phyloP scores from a whole-genome alignment of 805 yeast genomes.

The Candida pseudofarinosa region DNA sequence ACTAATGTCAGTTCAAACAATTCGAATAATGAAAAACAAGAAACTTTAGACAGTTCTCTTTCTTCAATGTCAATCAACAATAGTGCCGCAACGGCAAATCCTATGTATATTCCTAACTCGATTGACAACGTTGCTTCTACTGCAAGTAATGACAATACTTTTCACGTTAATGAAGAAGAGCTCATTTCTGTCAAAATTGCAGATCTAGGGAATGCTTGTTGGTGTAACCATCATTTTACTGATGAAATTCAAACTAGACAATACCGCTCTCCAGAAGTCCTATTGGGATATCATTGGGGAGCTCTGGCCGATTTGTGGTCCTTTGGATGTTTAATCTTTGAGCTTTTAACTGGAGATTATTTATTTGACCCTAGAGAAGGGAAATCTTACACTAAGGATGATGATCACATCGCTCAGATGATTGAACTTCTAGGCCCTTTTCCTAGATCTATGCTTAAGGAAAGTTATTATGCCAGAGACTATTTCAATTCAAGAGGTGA shows the following conservation, averaged over 20 bases:
- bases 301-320: constrained; percentile 95
- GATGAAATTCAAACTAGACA: constrained; percentile 69
- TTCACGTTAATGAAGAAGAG: constrained; percentile 40
- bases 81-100: constrained; percentile 10
- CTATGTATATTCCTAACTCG: constrained; percentile 15
- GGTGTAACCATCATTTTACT: constrained; percentile 59
- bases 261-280: constrained; percentile 61
- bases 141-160: constrained; percentile 11
- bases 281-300: constrained; percentile 84
- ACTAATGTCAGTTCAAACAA: constrained; percentile 8
- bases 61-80: constrained; percentile 41
- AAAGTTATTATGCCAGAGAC: constrained; percentile 58
- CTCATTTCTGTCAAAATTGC: constrained; percentile 65
- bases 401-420: constrained; percentile 94
- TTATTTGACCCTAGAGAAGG: constrained; percentile 87
- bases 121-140: constrained; percentile 6
- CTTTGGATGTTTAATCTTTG: constrained; percentile 87
- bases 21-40: constrained; percentile 14
- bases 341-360: constrained; percentile 90
- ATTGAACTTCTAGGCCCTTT: constrained; percentile 74
- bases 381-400: constrained; percentile 76
- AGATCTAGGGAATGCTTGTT: constrained; percentile 69
- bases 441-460: constrained; percentile 55
- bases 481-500: constrained; percentile 67
- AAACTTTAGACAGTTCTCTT: constrained; percentile 32